These are phyloP conservation scores for Yamadazyma sp. DNA, from an alignment of 805 yeast genomes.

Conservation along the genomic window DNA sequence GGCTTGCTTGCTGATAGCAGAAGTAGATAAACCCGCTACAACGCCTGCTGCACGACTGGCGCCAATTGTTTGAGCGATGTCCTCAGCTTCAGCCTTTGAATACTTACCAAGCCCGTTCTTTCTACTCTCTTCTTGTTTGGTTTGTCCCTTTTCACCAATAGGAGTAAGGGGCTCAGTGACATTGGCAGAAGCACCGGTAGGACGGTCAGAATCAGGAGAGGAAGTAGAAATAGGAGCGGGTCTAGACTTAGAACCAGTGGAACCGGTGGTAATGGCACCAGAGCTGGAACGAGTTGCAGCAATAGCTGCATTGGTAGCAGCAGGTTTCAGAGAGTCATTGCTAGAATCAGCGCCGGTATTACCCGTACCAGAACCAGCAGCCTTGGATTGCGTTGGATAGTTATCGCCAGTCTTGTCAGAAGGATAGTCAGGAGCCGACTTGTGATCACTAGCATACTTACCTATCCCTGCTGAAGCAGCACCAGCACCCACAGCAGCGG, in stretches of 20 bases:
- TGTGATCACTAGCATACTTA: not conserved
- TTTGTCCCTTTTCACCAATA: not conserved
- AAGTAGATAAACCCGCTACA: slow-evolving; percentile 2
- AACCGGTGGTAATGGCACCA: no score
- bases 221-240: slow-evolving; percentile 3
- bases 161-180: slow-evolving; percentile 8
- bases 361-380: slow-evolving; percentile 99
- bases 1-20: not conserved
- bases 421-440: not conserved
- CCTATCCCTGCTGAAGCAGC: slow-evolving; percentile 5
- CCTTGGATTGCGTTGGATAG: slow-evolving; percentile 61
- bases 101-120: not conserved
- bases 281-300: no score
- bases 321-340: not conserved
- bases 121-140: not conserved
- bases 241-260: slow-evolving; percentile 4
- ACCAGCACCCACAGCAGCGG: slow-evolving; percentile 4
- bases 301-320: not conserved
- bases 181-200: slow-evolving; percentile 11
- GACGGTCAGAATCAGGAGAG: slow-evolving; percentile 10
- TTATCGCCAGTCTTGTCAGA: slow-evolving; percentile 4
- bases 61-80: slow-evolving; percentile 9
- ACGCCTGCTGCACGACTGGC: slow-evolving; percentile 12
- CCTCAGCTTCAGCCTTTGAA: slow-evolving; percentile 1
- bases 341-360: slow-evolving; percentile 73